phyloP scores from a whole-genome alignment of 1,284 basidiomycete genomes.

The Ganoderma lucidum region DNA sequence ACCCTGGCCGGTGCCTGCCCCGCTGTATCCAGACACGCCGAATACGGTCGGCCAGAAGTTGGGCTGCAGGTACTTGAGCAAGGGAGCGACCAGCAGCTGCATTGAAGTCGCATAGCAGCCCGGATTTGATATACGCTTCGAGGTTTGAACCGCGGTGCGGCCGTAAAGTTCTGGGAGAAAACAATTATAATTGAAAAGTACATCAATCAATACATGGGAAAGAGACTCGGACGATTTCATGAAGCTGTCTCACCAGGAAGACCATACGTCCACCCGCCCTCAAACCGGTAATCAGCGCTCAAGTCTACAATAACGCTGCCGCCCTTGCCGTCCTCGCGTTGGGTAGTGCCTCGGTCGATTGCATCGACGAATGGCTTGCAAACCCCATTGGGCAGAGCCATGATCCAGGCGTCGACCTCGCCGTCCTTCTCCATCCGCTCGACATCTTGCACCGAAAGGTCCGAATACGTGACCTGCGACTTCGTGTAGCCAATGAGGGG shows the following conservation, averaged over 20 bases:
- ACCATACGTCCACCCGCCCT: slow-evolving; percentile 96
- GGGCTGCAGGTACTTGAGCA: slow-evolving; percentile 77
- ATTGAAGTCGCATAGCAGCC: slow-evolving; percentile 97
- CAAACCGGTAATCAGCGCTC: slow-evolving; percentile 95
- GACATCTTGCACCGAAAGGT: slow-evolving; percentile 81
- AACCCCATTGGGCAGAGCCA: slow-evolving; percentile 97
- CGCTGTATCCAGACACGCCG: slow-evolving; percentile 94
- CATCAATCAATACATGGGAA: slow-evolving; percentile 39
- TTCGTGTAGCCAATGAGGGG: slow-evolving; percentile 88
- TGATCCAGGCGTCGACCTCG: slow-evolving; percentile 95
- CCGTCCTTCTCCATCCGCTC: slow-evolving; percentile 88
- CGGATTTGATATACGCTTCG: slow-evolving; percentile 94
- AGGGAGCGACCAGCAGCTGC: slow-evolving; percentile 91
- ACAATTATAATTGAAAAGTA: slow-evolving; percentile 39
- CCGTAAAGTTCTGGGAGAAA: slow-evolving; percentile 84
- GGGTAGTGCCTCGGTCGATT: slow-evolving; percentile 77
- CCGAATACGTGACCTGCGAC: slow-evolving; percentile 77
- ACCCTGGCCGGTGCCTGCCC: slow-evolving; percentile 88
- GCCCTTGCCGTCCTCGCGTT: slow-evolving; percentile 56
- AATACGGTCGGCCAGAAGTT: slow-evolving; percentile 87
- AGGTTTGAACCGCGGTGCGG: slow-evolving; percentile 70
- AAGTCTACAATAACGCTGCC: slow-evolving; percentile 88
- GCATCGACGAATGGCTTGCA: slow-evolving; percentile 99
- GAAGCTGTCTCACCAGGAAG: slow-evolving; percentile 90
- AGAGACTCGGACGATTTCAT: slow-evolving; percentile 26